A percentile compares a stretch with the other conserved stretches of the same genome.
phyloP scores from a whole-genome alignment of 352 stramenopile genomes.

The Globisporangium nagaii region DNA sequence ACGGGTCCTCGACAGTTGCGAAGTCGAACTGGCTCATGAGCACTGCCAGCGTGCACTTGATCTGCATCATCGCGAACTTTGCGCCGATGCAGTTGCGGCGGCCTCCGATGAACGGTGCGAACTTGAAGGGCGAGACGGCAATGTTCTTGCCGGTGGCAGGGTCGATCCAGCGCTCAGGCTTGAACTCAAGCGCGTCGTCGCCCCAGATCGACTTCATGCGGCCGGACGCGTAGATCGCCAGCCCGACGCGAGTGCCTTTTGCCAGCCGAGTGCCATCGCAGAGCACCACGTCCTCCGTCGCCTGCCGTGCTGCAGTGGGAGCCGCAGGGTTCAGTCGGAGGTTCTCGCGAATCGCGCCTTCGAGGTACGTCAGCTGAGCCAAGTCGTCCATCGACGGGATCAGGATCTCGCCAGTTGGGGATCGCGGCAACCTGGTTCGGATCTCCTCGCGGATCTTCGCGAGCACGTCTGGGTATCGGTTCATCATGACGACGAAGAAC shows the following conservation, averaged over 20 bases:
- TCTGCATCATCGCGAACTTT: slow-evolving; percentile 4
- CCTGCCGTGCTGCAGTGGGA: slow-evolving; percentile 17
- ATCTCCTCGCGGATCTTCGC: slow-evolving; percentile 40
- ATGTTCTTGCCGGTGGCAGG: slow-evolving; percentile 23
- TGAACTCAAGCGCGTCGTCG: slow-evolving; percentile 40
- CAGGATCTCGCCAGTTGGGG: slow-evolving; percentile 13
- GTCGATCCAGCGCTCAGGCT: slow-evolving; percentile 63
- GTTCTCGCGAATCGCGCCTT: slow-evolving; percentile 52
- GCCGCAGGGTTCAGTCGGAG: slow-evolving; percentile 58
- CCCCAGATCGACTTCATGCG: slow-evolving; percentile 43
- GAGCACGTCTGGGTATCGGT: slow-evolving; percentile 49
- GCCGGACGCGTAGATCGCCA: slow-evolving; percentile 42
- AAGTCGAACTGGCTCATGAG: not conserved
- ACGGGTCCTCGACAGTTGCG: not conserved
- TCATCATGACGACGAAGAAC: slow-evolving; percentile 80
- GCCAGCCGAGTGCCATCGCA: slow-evolving; percentile 49
- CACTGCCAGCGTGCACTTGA: not conserved
- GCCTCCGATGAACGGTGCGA: not conserved
- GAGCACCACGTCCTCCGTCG: slow-evolving; percentile 36
- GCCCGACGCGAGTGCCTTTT: slow-evolving; percentile 31
- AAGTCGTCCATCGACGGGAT: slow-evolving; percentile 39
- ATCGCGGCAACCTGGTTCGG: slow-evolving; percentile 17
- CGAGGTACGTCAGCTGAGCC: slow-evolving; percentile 43
- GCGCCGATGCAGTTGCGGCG: not conserved
- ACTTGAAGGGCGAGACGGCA: not conserved